Conservation (phyloP, 352 stramenopile genomes). For the Phytophthora pisi region DNA sequence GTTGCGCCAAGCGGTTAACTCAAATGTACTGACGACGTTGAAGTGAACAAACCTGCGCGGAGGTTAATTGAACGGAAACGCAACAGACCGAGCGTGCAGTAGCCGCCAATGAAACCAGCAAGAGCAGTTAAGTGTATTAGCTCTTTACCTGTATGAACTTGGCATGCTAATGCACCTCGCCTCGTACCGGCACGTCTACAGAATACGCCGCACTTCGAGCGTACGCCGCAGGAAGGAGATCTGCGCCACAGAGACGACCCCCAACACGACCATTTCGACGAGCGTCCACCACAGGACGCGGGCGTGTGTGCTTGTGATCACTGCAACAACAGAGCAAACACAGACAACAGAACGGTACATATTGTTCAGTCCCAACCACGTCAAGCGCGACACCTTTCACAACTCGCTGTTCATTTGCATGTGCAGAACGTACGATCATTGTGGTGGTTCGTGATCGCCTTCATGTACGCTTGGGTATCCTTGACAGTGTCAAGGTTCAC, state of each 20-base stretch:
- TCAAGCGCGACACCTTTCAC: neutral
- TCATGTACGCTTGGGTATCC: slow-evolving; percentile 89
- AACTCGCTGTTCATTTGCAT: neutral
- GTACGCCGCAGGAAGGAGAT: slow-evolving; percentile 85
- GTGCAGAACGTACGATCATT: slow-evolving; percentile 51
- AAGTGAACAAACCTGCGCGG: neutral
- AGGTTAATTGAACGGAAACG: too few relatives aligned
- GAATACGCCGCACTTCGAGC: slow-evolving; percentile 82
- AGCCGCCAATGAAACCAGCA: too few relatives aligned
- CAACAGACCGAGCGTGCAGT: too few relatives aligned
- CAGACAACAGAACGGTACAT: slow-evolving; percentile 3
- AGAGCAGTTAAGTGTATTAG: neutral
- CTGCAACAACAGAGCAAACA: slow-evolving; percentile 33
- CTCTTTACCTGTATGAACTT: neutral
- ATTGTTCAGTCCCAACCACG: slow-evolving; percentile 1
- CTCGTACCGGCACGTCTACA: slow-evolving; percentile 44
- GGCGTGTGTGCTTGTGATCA: slow-evolving; percentile 85
- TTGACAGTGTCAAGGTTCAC: slow-evolving; percentile 88
- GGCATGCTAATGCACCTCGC: too few relatives aligned
- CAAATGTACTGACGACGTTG: neutral
- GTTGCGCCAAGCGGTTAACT: neutral
- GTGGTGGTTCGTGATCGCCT: slow-evolving; percentile 84
- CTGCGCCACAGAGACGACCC: slow-evolving; percentile 76
- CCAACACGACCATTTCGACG: slow-evolving; percentile 75
- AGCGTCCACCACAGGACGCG: slow-evolving; percentile 86